A percentile compares a stretch with the other conserved stretches of the same genome.
phyloP scores from a whole-genome alignment of 371 early-diverging fungal genomes.

The Lichtheimia corymbifera region DNA sequence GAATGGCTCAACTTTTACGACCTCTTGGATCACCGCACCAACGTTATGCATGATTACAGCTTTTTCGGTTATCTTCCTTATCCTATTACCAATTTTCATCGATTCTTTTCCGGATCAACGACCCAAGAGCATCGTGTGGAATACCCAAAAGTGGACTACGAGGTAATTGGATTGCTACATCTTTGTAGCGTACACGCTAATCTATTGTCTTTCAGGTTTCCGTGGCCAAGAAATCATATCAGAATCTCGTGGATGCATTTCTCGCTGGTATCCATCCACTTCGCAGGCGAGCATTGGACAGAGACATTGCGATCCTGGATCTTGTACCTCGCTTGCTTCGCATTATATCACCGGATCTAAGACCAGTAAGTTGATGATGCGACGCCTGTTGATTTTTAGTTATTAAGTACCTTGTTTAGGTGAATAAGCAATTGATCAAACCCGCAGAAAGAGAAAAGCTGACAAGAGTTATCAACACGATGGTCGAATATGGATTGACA shows the following conservation, averaged over 20 bases:
- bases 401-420: conserved; percentile 26
- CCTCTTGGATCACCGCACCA: conserved; percentile 52
- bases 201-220: conserved; percentile 26
- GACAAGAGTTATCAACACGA: conserved; percentile 67
- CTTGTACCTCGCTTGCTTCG: conserved; percentile 68
- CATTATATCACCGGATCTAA: conserved; percentile 78
- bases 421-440: conserved; percentile 73
- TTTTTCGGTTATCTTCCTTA: conserved; percentile 74
- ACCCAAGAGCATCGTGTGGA: conserved; percentile 65
- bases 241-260: conserved; percentile 58
- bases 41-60: conserved; percentile 46
- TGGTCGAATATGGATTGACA: conserved; percentile 76
- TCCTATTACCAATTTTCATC: conserved; percentile 76
- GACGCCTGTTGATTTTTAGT: background rate
- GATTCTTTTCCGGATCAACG: conserved; percentile 76
- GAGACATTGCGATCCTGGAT: conserved; percentile 52
- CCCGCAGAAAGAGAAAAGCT: conserved; percentile 64
- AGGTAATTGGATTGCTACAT: conserved; percentile 35
- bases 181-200: background rate
- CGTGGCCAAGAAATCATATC: conserved; percentile 55
- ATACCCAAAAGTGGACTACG: conserved; percentile 82
- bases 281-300: conserved; percentile 51
- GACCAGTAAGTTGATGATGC: conserved; percentile 53
- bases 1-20: conserved; percentile 91
- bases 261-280: conserved; percentile 50